Evolutionary conservation across 768 basidiomycete species (phyloP), one percentile per base, ranked within the genome.

Genomic region (Leucogyrophana mollusca): DNA sequence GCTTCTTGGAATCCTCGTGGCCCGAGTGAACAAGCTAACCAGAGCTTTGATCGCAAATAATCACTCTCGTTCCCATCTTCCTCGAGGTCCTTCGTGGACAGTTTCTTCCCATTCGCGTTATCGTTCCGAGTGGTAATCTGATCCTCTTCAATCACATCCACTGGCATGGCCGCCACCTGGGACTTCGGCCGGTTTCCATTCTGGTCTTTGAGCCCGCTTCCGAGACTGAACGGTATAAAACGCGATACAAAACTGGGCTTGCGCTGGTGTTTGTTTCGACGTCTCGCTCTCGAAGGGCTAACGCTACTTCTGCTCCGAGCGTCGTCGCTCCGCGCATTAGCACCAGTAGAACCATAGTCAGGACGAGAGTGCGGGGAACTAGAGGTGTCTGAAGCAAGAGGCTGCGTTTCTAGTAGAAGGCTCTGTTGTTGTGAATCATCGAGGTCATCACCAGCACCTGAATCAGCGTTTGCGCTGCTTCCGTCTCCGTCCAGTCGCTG

Each of bases 31-130:
- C 9, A 17, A 14, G 70, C 77, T 17, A 55, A 87, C 90, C 94
- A 94, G 52, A 94, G 57, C 61, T 86, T 92, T 4, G 90, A 91
- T 56, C 78, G 85, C 32, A 95, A 72, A 65, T 94, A 95, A 50
- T 82, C 80, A 21, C 79, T 77, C 66, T 91, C 91, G 40, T 74
- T 76, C 27, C 67, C 73, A 23, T 73, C 57, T 34, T 47, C 56
- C 27, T 60, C 52, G 39, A 43, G 34, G n/a, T 60, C 47, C 22
- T 56, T 52, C 58, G 58, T 13, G 38, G 35, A 30, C 46, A 22
- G 20, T 45, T 35, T n/a, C 53, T 47, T 18, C 47, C 38, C 43
- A 56, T 55, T 30, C 51, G 47, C 20, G 56, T 62, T 36, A 48
- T 55, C 42, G 47, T 53, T 34, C 53, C 17, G 48, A 52, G 33